A percentile compares a stretch with the other conserved stretches of the same genome.
These are phyloP conservation scores for Aspergillus arachidicola DNA, from an alignment of 2,329 filamentous ascomycete genomes.

Conservation along the genomic window DNA sequence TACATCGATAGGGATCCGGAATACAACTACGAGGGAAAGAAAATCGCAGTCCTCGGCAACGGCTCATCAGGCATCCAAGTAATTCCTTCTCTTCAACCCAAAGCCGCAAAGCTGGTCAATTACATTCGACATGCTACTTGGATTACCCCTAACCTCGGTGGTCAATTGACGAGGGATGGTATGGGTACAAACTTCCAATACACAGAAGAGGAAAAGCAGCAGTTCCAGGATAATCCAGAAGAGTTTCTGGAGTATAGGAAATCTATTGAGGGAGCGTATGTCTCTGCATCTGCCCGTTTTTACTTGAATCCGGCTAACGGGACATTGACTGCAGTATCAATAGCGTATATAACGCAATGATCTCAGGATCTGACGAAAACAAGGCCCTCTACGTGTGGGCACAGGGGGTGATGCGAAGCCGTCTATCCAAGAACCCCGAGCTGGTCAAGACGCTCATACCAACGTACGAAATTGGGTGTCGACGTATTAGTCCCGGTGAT, in stretches of 20 bases:
- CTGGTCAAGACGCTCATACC: conserved; percentile 29
- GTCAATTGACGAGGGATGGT: conserved; percentile 26
- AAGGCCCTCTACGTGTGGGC: conserved; percentile 4
- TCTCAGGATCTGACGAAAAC: conserved; percentile 16
- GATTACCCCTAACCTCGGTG: conserved; percentile 25
- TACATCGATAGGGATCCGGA: conserved; percentile 26
- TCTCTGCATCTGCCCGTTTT: not conserved
- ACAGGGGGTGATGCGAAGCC: conserved; percentile 20
- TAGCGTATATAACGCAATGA: conserved; percentile 18
- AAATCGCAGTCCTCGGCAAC: conserved; percentile 38
- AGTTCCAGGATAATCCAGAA: conserved; percentile 21
- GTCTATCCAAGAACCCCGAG: conserved; percentile 19
- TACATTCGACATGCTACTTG: conserved; percentile 35
- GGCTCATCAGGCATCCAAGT: conserved; percentile 36
- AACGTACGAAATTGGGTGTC: conserved; percentile 28
- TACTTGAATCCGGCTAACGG: conserved; percentile 1
- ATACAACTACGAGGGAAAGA: conserved; percentile 26
- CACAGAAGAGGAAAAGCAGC: conserved; percentile 26
- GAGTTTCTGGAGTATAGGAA: conserved; percentile 25
- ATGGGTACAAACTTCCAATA: conserved; percentile 25
- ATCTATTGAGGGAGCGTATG: conserved; percentile 23
- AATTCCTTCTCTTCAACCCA: conserved; percentile 20
- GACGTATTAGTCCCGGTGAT: conserved; percentile 31
- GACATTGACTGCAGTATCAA: conserved; percentile 8
- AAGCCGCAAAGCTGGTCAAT: conserved; percentile 25